These are phyloP conservation scores for Lentinus brumalis DNA, from an alignment of 768 basidiomycete species.

Conservation along the genomic window DNA sequence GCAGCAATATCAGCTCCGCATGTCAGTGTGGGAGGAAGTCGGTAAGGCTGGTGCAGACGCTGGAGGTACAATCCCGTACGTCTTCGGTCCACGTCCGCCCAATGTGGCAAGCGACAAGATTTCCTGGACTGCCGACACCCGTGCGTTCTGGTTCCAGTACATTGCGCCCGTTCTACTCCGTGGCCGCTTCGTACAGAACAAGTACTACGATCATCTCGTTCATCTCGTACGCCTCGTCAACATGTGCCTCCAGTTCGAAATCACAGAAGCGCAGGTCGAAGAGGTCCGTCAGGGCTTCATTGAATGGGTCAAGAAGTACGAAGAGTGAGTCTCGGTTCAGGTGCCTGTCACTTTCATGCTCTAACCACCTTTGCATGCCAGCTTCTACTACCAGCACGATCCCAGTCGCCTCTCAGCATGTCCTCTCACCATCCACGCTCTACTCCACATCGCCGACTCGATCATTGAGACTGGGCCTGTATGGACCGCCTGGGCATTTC, in stretches of 20 bases:
- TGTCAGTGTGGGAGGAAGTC: slow-evolving; percentile 44
- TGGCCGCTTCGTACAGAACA: slow-evolving; percentile 30
- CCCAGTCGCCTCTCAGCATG: slow-evolving; percentile 29
- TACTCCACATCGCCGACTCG: slow-evolving; percentile 33
- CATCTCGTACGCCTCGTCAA: slow-evolving; percentile 40
- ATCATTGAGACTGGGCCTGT: slow-evolving; percentile 27
- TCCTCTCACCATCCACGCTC: slow-evolving; percentile 34
- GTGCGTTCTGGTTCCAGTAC: slow-evolving; percentile 42
- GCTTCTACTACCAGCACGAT: slow-evolving; percentile 33
- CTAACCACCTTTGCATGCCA: not conserved
- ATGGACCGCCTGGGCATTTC: slow-evolving; percentile 34
- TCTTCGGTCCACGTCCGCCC: slow-evolving; percentile 38
- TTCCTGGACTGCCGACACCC: slow-evolving; percentile 39
- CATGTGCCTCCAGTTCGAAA: slow-evolving; percentile 39
- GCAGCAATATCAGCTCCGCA: slow-evolving; percentile 31
- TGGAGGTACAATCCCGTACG: slow-evolving; percentile 40
- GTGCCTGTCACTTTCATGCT: not conserved
- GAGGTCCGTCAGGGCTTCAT: slow-evolving; percentile 33
- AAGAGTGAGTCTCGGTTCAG: slow-evolving; percentile 36
- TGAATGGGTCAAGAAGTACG: slow-evolving; percentile 41
- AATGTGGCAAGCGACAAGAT: slow-evolving; percentile 33
- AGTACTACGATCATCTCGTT: slow-evolving; percentile 47
- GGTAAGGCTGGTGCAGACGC: slow-evolving; percentile 34
- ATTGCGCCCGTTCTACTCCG: slow-evolving; percentile 42
- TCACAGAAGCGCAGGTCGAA: slow-evolving; percentile 30